Conservation (phyloP, 768 basidiomycete species). For the Lactarius akahatsu region DNA sequence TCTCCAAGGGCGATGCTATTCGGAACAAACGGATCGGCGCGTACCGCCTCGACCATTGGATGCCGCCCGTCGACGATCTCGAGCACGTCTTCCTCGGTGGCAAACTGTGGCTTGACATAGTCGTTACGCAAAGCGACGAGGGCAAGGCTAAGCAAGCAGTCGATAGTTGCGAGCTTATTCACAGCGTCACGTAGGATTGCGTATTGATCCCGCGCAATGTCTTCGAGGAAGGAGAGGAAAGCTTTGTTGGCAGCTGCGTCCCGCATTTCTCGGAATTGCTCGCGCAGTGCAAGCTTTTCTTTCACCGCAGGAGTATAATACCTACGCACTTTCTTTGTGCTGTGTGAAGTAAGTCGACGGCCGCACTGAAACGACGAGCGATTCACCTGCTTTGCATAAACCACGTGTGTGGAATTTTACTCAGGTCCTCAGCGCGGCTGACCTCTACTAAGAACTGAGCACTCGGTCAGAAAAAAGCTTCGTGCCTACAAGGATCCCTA, state of each 20-base stretch:
- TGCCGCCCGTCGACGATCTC: conserved; percentile 85
- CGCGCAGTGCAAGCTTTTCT: conserved; percentile 63
- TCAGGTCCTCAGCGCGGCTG: conserved; percentile 51
- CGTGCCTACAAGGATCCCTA: conserved; percentile 34
- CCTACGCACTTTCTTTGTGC: conserved; percentile 69
- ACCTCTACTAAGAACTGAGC: conserved; percentile 78
- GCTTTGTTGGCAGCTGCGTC: conserved; percentile 64
- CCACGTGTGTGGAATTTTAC: conserved; percentile 55
- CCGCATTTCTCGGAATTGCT: conserved; percentile 72
- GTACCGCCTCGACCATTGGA: conserved; percentile 85
- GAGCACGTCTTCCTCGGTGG: conserved; percentile 60
- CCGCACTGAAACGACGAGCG: not conserved
- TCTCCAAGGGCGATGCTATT: conserved; percentile 72
- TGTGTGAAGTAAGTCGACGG: conserved; percentile 34
- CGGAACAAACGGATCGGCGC: conserved; percentile 80
- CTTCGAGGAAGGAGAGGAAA: conserved; percentile 63
- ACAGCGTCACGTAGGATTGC: conserved; percentile 69
- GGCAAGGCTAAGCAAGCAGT: conserved; percentile 86
- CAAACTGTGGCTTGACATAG: conserved; percentile 78
- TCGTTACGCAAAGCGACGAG: conserved; percentile 71
- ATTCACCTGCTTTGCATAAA: conserved; percentile 60
- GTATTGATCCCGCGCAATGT: conserved; percentile 70
- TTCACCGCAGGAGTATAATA: conserved; percentile 74
- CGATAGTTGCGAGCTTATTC: conserved; percentile 77
- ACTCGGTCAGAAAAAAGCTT: conserved; percentile 3